A percentile compares a stretch with the other conserved stretches of the same genome.
Evolutionary conservation across 495 filamentous ascomycete species (phyloP).

Genomic region (Extremus antarcticus): DNA sequence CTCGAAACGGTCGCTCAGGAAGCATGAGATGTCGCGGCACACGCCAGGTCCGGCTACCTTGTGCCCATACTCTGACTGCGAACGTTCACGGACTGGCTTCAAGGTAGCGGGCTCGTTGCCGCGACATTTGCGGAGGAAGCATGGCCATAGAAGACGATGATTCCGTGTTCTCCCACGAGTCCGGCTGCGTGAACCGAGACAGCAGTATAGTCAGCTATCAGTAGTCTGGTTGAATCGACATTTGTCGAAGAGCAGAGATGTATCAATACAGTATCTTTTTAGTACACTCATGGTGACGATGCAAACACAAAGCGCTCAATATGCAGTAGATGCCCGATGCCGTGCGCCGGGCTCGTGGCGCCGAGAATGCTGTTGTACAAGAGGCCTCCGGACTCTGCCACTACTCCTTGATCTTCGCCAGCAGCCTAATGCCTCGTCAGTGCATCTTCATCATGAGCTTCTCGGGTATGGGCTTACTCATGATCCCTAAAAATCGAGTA

Average conservation of each 20-base stretch:
- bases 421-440: constrained; percentile 26
- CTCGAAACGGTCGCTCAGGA: neutral
- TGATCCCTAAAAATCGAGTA: constrained; percentile 91
- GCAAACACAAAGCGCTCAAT: constrained; percentile 6
- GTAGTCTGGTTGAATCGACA: too few species aligned
- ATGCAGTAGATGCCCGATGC: neutral
- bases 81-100: neutral
- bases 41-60: neutral
- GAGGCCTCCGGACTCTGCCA: neutral
- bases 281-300: constrained; percentile 4
- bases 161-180: neutral
- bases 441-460: neutral
- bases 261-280: constrained; percentile 4
- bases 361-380: constrained; percentile 8
- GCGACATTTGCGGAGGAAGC: neutral
- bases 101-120: neutral
- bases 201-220: too few species aligned
- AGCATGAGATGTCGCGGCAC: neutral
- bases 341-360: neutral
- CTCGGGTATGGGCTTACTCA: constrained; percentile 55
- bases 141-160: neutral
- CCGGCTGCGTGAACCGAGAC: too few species aligned
- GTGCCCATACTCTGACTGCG: neutral
- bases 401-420: constrained; percentile 42
- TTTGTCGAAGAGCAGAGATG: constrained; percentile 6